Evolutionary conservation across 768 basidiomycete genomes (phyloP).

Genomic region (Termitomyces sp.): DNA sequence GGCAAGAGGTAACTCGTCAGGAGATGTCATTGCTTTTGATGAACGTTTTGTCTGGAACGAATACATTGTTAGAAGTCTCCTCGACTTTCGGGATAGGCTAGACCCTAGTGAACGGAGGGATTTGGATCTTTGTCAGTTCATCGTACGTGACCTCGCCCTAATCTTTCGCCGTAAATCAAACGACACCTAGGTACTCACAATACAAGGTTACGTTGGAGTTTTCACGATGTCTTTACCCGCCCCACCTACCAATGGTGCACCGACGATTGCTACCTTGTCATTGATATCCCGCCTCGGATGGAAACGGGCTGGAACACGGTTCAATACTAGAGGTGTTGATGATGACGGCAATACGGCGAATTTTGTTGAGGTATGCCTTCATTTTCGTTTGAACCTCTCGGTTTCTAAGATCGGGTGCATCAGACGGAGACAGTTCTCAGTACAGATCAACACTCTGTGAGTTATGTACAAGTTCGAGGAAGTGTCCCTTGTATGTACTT

Average conservation of each 20-base stretch:
- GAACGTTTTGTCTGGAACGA: slow-evolving; percentile 95
- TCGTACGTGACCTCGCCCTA: slow-evolving; percentile 47
- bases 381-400: slow-evolving; percentile 1
- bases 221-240: slow-evolving; percentile 74
- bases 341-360: slow-evolving; percentile 95
- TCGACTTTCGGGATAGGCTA: slow-evolving; percentile 84
- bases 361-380: slow-evolving; percentile 78
- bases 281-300: slow-evolving; percentile 88
- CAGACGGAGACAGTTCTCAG: slow-evolving; percentile 91
- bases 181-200: slow-evolving; percentile 66
- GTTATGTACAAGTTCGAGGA: slow-evolving; percentile 92
- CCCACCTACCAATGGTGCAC: slow-evolving; percentile 71
- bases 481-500: slow-evolving; percentile 83
- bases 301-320: slow-evolving; percentile 95
- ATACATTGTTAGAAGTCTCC: slow-evolving; percentile 79
- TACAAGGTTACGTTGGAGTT: slow-evolving; percentile 92
- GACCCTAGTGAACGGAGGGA: slow-evolving; percentile 64
- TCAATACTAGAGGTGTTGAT: slow-evolving; percentile 95
- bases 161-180: slow-evolving; percentile 4
- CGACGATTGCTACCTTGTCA: slow-evolving; percentile 68
- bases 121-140: slow-evolving; percentile 80
- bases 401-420: slow-evolving; percentile 13
- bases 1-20: slow-evolving; percentile 39
- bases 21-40: slow-evolving; percentile 65
- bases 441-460: slow-evolving; percentile 83